Base-by-base conservation (phyloP, 2,329 filamentous ascomycete genomes). In the Phialemonium atrogriseum region DNA sequence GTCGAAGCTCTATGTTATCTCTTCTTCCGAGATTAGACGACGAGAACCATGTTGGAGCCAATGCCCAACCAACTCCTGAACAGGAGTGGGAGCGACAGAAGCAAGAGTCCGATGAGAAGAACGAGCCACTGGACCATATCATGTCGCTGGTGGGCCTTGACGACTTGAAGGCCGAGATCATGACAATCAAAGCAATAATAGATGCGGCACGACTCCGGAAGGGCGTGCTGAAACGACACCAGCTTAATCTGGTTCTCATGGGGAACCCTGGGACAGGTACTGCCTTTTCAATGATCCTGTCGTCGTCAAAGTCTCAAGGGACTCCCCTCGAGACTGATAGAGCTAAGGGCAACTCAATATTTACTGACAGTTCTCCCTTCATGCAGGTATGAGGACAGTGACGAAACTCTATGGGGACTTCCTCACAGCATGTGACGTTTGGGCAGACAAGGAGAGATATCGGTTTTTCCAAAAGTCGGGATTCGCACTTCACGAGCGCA, bases 91-190 rank as follows among this genome's bases (percentile, higher is more conserved):
- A 53, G n/a, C 41, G 50, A 15, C 53, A 51, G 26, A 56, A 56
- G 43, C 75, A 73, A 38, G 39, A 57, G 4, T 60, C 72, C 32
- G 59, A 59, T 14, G 62, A 64, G 1, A 45, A 50, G 10, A 80
- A 75, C 37, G 47, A 55, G n/a, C 59, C 66, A 2, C 54, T 83
- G 2, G 77, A 82, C 42, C 42, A 57, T 0, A 47, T 83, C 16
- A 80, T 82, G 69, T 54, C 56, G 1, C 69, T 81, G 63, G 68
- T 73, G 27, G 77, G 78, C 3, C 56, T 82, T 0, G 76, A 81
- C 43, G 54, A 68, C 5, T 68, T 79, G 22, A 83, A 83, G 44
- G 42, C 58, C 16, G 56, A 75, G 32, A 68, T 81, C 30, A 50
- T 82, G 2, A 46, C 48, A 1, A 70, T 80, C 42, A 78, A 77